These are phyloP conservation scores for Ophiostoma perfectum DNA, from an alignment of 2,329 filamentous ascomycete genomes.

Conservation along the genomic window DNA sequence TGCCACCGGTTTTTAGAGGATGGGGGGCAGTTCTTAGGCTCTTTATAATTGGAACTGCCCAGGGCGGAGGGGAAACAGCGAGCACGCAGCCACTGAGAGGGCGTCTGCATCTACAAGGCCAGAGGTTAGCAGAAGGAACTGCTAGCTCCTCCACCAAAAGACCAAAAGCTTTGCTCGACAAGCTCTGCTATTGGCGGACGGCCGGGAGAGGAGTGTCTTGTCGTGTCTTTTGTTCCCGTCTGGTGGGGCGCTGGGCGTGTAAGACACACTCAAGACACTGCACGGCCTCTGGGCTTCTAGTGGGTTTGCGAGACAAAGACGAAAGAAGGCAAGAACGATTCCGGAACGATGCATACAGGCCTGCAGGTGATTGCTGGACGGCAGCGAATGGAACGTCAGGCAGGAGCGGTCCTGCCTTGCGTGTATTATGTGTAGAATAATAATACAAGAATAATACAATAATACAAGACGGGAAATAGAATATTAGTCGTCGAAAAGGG, in stretches of 20 bases:
- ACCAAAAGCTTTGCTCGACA: constrained; percentile 2
- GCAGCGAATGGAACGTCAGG: constrained; percentile 10
- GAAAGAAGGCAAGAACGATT: not conserved
- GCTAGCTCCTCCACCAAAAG: constrained; percentile 6
- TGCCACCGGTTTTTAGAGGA: not conserved
- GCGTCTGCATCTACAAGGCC: too few species aligned
- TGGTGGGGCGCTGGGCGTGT: constrained; percentile 18
- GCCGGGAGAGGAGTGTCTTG: not conserved
- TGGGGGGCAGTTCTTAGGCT: constrained; percentile 15
- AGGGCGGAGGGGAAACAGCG: not conserved
- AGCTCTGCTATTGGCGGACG: constrained; percentile 11
- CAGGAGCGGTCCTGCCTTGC: not conserved
- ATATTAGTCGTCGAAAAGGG: not conserved
- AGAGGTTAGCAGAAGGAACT: not conserved
- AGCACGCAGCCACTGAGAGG: not conserved
- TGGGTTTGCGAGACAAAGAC: not conserved
- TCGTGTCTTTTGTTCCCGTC: constrained; percentile 14
- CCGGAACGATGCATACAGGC: constrained; percentile 15
- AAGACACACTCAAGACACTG: constrained; percentile 16
- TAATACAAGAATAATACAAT: not conserved
- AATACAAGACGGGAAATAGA: not conserved
- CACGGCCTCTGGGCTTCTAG: not conserved
- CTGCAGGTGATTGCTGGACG: not conserved
- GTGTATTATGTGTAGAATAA: not conserved
- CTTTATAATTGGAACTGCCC: constrained; percentile 20